These are phyloP conservation scores for Aspergillus nomiae DNA, from an alignment of 2,329 filamentous ascomycete genomes.

Conservation along the genomic window DNA sequence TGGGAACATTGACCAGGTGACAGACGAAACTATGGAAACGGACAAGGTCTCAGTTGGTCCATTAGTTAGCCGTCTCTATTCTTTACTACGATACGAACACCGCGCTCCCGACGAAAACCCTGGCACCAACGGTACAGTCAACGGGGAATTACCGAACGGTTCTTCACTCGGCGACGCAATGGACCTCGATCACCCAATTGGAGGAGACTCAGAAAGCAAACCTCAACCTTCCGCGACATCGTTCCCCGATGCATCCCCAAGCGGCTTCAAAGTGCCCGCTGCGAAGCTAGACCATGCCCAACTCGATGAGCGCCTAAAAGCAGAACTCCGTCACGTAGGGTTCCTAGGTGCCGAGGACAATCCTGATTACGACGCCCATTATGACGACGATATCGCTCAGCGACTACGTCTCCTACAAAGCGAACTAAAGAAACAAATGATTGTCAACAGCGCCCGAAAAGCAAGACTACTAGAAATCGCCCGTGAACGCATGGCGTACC, in stretches of 20 bases:
- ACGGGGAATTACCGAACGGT: constrained; percentile 51
- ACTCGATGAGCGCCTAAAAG: constrained; percentile 86
- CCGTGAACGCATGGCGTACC: constrained; percentile 89
- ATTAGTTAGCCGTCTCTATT: constrained; percentile 77
- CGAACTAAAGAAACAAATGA: constrained; percentile 77
- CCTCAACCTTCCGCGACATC: constrained; percentile 70
- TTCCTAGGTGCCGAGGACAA: constrained; percentile 71
- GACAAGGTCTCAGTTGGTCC: constrained; percentile 89
- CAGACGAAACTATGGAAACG: constrained; percentile 82
- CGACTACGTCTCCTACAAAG: constrained; percentile 82
- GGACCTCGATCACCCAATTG: constrained; percentile 52
- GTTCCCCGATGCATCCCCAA: constrained; percentile 75
- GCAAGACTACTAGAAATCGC: constrained; percentile 82
- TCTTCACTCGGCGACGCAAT: constrained; percentile 51
- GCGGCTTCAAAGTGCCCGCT: constrained; percentile 76
- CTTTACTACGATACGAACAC: constrained; percentile 76
- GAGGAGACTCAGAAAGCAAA: constrained; percentile 37
- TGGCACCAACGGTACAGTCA: constrained; percentile 55
- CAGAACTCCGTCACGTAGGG: constrained; percentile 87
- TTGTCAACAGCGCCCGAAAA: constrained; percentile 89
- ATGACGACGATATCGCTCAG: constrained; percentile 91
- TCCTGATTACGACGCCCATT: constrained; percentile 84
- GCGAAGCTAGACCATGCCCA: constrained; percentile 82
- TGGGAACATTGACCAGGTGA: constrained; percentile 82
- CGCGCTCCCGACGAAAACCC: constrained; percentile 59